Conservation (phyloP, 805 yeast species). For the Candida odintsovae region DNA sequence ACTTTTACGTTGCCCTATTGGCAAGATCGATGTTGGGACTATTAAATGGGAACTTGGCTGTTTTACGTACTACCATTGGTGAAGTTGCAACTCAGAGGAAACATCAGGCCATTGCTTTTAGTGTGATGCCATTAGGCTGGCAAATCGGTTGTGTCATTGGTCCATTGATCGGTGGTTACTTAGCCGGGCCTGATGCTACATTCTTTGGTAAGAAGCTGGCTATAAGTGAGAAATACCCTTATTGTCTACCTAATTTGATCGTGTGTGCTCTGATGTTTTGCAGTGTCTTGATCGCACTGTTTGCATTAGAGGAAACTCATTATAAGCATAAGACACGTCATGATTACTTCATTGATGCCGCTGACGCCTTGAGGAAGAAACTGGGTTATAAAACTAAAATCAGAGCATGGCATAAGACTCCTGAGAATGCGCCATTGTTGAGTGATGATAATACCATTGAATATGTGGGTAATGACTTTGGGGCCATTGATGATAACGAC, state of each 20-base stretch:
- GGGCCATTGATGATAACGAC: neutral
- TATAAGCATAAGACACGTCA: conserved; percentile 11
- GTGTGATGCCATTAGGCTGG: conserved; percentile 14
- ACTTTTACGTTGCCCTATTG: conserved; percentile 11
- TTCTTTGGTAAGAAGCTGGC: conserved; percentile 1
- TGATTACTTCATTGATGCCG: conserved; percentile 12
- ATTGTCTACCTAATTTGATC: conserved; percentile 12
- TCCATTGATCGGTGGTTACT: conserved; percentile 15
- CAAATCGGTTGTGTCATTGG: conserved; percentile 15
- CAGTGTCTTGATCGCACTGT: conserved; percentile 8
- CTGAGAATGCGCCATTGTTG: neutral
- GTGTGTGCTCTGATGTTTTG: conserved; percentile 5
- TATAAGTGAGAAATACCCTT: conserved; percentile 8
- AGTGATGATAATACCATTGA: neutral
- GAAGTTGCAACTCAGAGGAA: conserved; percentile 14
- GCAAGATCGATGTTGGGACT: conserved; percentile 15
- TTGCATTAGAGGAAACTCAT: conserved; percentile 16
- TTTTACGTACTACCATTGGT: conserved; percentile 14
- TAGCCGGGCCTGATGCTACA: neutral
- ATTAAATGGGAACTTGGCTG: conserved; percentile 15
- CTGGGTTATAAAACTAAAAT: conserved; percentile 1
- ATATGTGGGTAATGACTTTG: neutral
- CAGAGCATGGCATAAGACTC: conserved; percentile 8
- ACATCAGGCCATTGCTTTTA: conserved; percentile 16
- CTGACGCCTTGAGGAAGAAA: conserved; percentile 3